These are phyloP conservation scores for Glarea lozoyensis DNA, from an alignment of 495 filamentous ascomycete species.

Conservation along the genomic window DNA sequence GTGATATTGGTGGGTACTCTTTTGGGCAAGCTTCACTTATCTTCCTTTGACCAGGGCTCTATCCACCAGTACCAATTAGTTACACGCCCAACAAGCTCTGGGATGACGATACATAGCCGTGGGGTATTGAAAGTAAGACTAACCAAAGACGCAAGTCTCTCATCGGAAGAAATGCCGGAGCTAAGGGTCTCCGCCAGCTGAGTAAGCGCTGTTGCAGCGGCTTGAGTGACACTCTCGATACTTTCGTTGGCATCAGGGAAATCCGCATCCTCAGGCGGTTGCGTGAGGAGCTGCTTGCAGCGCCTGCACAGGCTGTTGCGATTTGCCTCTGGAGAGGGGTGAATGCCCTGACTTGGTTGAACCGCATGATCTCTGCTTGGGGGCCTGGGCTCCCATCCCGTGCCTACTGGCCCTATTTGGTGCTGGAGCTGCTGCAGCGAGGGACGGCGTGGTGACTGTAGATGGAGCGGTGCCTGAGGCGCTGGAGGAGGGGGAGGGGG, in stretches of 20 bases:
- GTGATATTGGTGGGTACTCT: constrained; percentile 14
- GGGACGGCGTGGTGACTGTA: too few relatives aligned
- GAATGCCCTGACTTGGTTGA: too few relatives aligned
- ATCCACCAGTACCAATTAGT: not conserved
- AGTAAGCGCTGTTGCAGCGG: constrained; percentile 14
- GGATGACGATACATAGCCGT: not conserved
- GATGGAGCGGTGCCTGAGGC: too few relatives aligned
- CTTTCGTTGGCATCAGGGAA: constrained; percentile 7
- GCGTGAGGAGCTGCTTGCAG: constrained; percentile 14
- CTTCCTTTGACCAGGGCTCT: constrained; percentile 6
- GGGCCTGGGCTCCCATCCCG: too few relatives aligned
- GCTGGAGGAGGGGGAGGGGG: too few relatives aligned
- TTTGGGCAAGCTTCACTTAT: not conserved
- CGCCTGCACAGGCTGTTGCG: constrained; percentile 15
- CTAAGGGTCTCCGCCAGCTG: constrained; percentile 16
- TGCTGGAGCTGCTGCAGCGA: too few relatives aligned
- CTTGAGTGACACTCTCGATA: constrained; percentile 8
- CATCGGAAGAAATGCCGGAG: constrained; percentile 12
- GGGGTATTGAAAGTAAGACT: constrained; percentile 3
- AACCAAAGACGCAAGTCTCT: constrained; percentile 8
- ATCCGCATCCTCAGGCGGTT: constrained; percentile 7
- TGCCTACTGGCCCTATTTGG: too few relatives aligned
- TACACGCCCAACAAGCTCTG: not conserved
- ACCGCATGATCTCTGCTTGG: too few relatives aligned
- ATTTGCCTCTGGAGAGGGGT: too few relatives aligned